phyloP scores from a whole-genome alignment of 192 early-diverging fungal species.

The Coemansia sp. region DNA sequence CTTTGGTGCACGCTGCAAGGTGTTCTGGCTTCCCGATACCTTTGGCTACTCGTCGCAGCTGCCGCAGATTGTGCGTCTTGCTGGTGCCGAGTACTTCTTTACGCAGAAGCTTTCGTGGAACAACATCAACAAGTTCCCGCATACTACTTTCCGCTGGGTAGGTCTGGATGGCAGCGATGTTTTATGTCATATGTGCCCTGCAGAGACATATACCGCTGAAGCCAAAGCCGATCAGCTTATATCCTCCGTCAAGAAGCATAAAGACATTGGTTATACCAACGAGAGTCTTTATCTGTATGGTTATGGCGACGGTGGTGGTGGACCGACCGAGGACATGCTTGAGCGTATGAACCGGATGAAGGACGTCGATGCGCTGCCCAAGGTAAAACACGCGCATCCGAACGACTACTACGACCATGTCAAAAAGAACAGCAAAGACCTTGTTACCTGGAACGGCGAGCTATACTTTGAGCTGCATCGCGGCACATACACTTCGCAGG shows the following conservation, averaged over 20 bases:
- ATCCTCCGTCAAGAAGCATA: slow-evolving; percentile 78
- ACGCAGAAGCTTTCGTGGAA: slow-evolving; percentile 99
- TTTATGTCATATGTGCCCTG: slow-evolving; percentile 88
- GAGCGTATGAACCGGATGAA: slow-evolving; percentile 77
- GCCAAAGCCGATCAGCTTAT: slow-evolving; percentile 60
- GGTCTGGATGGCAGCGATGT: slow-evolving; percentile 83
- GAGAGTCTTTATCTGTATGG: slow-evolving; percentile 90
- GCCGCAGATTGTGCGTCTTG: slow-evolving; percentile 83
- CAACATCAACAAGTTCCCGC: slow-evolving; percentile 98
- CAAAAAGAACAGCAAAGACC: slow-evolving; percentile 63
- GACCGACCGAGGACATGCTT: slow-evolving; percentile 79
- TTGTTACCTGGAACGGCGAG: slow-evolving; percentile 93
- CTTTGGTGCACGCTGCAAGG: slow-evolving; percentile 67
- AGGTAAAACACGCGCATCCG: slow-evolving; percentile 73
- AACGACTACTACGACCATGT: slow-evolving; percentile 83
- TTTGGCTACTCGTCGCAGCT: slow-evolving; percentile 92
- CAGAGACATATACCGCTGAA: slow-evolving; percentile 80
- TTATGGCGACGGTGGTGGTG: slow-evolving; percentile 96
- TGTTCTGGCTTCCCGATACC: slow-evolving; percentile 95
- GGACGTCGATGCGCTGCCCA: slow-evolving; percentile 73
- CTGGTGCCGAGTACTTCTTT: slow-evolving; percentile 92
- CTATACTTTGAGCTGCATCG: slow-evolving; percentile 98
- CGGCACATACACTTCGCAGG: slow-evolving; percentile 96
- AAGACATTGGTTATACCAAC: slow-evolving; percentile 82
- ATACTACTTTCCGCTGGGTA: slow-evolving; percentile 94